These are phyloP conservation scores for Arabidopsis hybrid DNA, from an alignment of 441 rosid species.

Conservation along the genomic window DNA sequence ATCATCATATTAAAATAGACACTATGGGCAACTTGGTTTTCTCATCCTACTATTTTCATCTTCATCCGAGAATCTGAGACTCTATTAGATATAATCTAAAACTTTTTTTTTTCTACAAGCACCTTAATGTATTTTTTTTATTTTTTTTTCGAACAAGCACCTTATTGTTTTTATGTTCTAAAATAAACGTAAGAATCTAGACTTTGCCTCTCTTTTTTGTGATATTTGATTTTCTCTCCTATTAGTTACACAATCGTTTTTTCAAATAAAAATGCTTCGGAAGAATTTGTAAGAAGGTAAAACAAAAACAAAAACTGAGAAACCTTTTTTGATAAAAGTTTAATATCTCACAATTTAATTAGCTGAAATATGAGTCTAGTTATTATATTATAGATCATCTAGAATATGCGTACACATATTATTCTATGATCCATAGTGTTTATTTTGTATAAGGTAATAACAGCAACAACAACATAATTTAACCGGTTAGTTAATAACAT, in stretches of 20 bases:
- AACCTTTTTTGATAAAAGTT: too few relatives aligned
- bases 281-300: too few relatives aligned
- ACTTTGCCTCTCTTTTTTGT: background rate
- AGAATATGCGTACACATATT: background rate
- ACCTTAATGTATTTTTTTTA: too few relatives aligned
- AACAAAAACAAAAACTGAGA: too few relatives aligned
- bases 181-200: background rate
- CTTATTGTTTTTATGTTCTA: background rate
- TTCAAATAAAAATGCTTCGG: too few relatives aligned
- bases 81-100: background rate
- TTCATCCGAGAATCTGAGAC: background rate
- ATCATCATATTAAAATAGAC: constrained; percentile 24
- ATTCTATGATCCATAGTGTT: background rate
- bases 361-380: background rate
- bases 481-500: too few relatives aligned
- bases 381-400: background rate
- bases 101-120: background rate
- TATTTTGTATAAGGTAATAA: background rate
- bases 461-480: background rate
- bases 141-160: background rate
- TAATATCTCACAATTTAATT: background rate
- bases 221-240: background rate
- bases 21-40: constrained; percentile 34
- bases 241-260: background rate
- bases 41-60: constrained; percentile 17